These are phyloP conservation scores for Penicillium silybi DNA, from an alignment of 495 filamentous ascomycete genomes.

Conservation along the genomic window DNA sequence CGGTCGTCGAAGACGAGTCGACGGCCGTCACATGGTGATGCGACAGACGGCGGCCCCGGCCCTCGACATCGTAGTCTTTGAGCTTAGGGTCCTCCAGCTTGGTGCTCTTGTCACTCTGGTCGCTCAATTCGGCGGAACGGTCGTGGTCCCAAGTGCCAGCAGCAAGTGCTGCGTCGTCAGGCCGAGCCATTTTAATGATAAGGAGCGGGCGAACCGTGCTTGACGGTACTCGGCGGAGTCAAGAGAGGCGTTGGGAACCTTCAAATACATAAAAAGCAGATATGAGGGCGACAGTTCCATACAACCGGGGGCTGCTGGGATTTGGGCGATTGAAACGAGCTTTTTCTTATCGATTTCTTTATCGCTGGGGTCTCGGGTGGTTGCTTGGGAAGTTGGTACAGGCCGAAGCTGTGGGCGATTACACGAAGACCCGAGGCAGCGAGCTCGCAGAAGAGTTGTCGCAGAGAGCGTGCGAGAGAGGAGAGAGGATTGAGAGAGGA, in stretches of 20 bases:
- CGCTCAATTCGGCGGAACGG: conserved; percentile 10
- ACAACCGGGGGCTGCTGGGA: background rate
- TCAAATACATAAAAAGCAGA: conserved; percentile 33
- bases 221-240: conserved; percentile 32
- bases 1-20: conserved; percentile 32
- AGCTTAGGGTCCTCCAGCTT: conserved; percentile 25
- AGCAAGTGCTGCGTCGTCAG: conserved; percentile 21
- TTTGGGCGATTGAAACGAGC: background rate
- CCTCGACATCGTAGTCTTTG: conserved; percentile 35
- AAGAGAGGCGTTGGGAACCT: conserved; percentile 22
- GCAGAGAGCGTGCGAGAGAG: background rate
- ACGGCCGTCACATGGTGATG: conserved; percentile 17
- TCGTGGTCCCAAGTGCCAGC: conserved; percentile 14
- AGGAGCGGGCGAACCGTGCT: conserved; percentile 37
- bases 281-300: conserved; percentile 11
- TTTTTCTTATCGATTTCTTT: background rate
- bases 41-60: conserved; percentile 21
- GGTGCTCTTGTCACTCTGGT: conserved; percentile 16
- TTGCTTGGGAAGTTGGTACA: background rate
- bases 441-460: background rate
- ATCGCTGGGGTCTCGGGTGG: background rate
- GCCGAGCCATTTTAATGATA: conserved; percentile 38
- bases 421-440: background rate
- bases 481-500: background rate
- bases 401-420: background rate